Evolutionary conservation across 1,284 basidiomycete genomes (phyloP).

Genomic region (Apiotrichum akiyoshidainum): DNA sequence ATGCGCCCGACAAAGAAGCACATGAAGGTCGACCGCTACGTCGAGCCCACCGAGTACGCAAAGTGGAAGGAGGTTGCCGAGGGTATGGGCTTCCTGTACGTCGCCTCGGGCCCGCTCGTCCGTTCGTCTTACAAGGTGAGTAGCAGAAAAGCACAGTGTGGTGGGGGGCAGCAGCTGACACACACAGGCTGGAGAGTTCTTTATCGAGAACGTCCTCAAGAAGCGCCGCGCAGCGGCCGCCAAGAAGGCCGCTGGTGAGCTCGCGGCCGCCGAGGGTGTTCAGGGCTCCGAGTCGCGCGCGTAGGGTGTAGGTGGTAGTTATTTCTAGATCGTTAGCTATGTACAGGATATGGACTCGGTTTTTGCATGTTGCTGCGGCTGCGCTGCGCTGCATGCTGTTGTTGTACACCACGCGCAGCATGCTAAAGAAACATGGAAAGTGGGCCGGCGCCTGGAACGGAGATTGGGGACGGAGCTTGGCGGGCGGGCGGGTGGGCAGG

Average conservation of each 20-base stretch:
- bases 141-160: background rate
- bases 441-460: too few species aligned
- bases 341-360: too few species aligned
- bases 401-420: too few species aligned
- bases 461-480: too few species aligned
- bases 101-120: constrained; percentile 93
- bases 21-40: constrained; percentile 98
- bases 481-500: too few species aligned
- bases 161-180: constrained; percentile 52
- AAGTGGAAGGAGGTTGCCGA: constrained; percentile 87
- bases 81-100: constrained; percentile 92
- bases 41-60: constrained; percentile 88
- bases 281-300: constrained; percentile 6
- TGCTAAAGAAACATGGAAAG: too few species aligned
- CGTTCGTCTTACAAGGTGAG: constrained; percentile 84
- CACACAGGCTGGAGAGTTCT: constrained; percentile 73
- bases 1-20: constrained; percentile 99
- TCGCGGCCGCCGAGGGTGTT: constrained; percentile 22
- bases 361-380: too few species aligned
- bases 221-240: constrained; percentile 45
- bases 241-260: constrained; percentile 33
- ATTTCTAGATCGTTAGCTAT: too few species aligned
- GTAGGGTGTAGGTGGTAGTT: background rate
- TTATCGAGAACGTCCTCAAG: constrained; percentile 79
- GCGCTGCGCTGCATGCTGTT: too few species aligned